phyloP scores from a whole-genome alignment of 1,139 yeast genomes.

The Chernovozyma sophiae-reginae region DNA sequence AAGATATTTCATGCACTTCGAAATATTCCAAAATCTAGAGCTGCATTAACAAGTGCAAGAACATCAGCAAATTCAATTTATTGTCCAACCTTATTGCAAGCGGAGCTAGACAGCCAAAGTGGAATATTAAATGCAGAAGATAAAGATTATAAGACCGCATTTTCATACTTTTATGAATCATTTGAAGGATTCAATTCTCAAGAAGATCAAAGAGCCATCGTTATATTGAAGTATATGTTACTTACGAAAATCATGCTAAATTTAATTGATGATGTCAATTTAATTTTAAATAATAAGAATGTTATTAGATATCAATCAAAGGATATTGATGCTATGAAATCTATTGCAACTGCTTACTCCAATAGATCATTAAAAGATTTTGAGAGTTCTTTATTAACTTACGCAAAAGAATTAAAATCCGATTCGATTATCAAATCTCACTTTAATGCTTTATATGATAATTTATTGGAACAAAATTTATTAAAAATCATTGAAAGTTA shows the following conservation, averaged over 20 bases:
- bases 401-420: slow-evolving; percentile 71
- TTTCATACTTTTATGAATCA: slow-evolving; percentile 90
- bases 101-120: slow-evolving; percentile 91
- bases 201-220: slow-evolving; percentile 65
- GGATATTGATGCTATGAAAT: slow-evolving; percentile 86
- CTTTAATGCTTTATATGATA: slow-evolving; percentile 88
- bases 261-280: slow-evolving; percentile 78
- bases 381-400: slow-evolving; percentile 70
- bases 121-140: slow-evolving; percentile 97
- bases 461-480: slow-evolving; percentile 86
- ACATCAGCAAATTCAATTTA: slow-evolving; percentile 95
- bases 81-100: slow-evolving; percentile 92
- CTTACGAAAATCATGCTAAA: slow-evolving; percentile 92
- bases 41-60: slow-evolving; percentile 91
- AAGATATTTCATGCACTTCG: slow-evolving; percentile 88
- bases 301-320: slow-evolving; percentile 73
- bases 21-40: slow-evolving; percentile 88
- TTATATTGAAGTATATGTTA: slow-evolving; percentile 86
- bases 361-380: slow-evolving; percentile 89
- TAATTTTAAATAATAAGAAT: slow-evolving; percentile 71
- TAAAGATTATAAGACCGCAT: slow-evolving; percentile 93
- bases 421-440: slow-evolving; percentile 91
- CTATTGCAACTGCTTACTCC: slow-evolving; percentile 85
- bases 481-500: slow-evolving; percentile 95
- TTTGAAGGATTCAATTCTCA: slow-evolving; percentile 77